phyloP scores from a whole-genome alignment of 805 yeast species.

The Candida tallmaniae region DNA sequence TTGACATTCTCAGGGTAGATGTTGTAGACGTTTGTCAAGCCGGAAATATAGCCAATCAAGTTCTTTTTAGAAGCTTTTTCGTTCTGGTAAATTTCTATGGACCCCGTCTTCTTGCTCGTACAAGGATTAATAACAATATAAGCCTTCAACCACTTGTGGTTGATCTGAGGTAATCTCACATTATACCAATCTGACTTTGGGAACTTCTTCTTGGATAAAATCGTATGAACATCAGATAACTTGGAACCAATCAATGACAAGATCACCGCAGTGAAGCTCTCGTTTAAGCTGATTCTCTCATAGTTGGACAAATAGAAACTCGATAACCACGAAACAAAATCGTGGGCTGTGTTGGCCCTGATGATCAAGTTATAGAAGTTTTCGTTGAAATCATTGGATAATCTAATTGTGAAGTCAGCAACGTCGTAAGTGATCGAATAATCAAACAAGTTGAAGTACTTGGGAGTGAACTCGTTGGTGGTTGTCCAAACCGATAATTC shows the following conservation, averaged over 20 bases:
- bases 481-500: conserved; percentile 52
- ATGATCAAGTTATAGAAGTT: conserved; percentile 18
- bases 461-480: conserved; percentile 41
- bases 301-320: conserved; percentile 51
- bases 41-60: conserved; percentile 46
- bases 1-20: conserved; percentile 55
- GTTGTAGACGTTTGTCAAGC: conserved; percentile 45
- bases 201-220: conserved; percentile 46
- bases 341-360: conserved; percentile 17
- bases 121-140: conserved; percentile 47
- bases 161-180: conserved; percentile 53
- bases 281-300: conserved; percentile 54
- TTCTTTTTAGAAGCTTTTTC: conserved; percentile 47
- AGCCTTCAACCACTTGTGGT: conserved; percentile 56
- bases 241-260: conserved; percentile 53
- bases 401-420: conserved; percentile 7
- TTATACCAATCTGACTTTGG: conserved; percentile 58
- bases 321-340: conserved; percentile 38
- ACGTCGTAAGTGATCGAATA: conserved; percentile 14
- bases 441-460: conserved; percentile 51
- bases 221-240: conserved; percentile 54
- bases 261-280: conserved; percentile 62
- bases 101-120: conserved; percentile 43
- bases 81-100: conserved; percentile 49
- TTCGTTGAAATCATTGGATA: conserved; percentile 13